Conservation (phyloP, 1,284 basidiomycete genomes). For the Sporisorium reilianum region DNA sequence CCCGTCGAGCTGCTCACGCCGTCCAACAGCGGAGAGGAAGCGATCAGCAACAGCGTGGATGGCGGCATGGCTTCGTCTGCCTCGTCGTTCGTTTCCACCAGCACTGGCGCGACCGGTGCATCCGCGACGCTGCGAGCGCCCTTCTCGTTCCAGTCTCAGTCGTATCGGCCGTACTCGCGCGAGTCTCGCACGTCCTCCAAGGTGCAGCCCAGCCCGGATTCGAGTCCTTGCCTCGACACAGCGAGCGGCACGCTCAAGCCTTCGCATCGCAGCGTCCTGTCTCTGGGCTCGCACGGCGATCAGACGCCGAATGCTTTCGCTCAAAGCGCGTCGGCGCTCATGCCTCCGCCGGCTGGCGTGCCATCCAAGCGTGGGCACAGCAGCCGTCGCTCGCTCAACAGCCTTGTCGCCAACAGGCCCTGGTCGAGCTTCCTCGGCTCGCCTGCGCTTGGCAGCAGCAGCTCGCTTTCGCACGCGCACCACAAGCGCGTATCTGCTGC, state of each 20-base stretch:
- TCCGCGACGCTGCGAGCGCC: constrained; percentile 12
- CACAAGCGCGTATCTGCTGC: constrained; percentile 28
- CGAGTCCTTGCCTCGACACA: constrained; percentile 7
- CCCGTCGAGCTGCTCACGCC: constrained; percentile 9
- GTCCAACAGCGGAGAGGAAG: background rate
- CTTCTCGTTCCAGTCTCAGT: constrained; percentile 37
- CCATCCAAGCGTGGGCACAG: constrained; percentile 22
- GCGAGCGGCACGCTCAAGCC: background rate
- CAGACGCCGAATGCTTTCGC: background rate
- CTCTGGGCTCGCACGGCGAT: constrained; percentile 14
- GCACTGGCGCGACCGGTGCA: constrained; percentile 17
- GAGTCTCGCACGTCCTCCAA: constrained; percentile 15
- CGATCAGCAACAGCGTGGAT: constrained; percentile 1
- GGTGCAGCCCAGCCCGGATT: constrained; percentile 9
- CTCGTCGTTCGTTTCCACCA: constrained; percentile 26
- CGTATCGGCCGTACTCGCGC: constrained; percentile 27
- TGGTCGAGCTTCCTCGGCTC: constrained; percentile 42
- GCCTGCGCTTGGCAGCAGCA: constrained; percentile 22
- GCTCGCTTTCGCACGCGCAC: constrained; percentile 18
- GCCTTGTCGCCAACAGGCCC: constrained; percentile 29
- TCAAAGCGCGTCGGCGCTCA: background rate
- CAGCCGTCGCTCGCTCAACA: constrained; percentile 44
- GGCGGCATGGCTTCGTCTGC: constrained; percentile 22
- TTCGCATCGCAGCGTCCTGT: constrained; percentile 14
- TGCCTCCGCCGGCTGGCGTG: constrained; percentile 16